A percentile compares a stretch with the other conserved stretches of the same genome.
phyloP scores from a whole-genome alignment of 306 rosid species.

The Casuarina glauca region DNA sequence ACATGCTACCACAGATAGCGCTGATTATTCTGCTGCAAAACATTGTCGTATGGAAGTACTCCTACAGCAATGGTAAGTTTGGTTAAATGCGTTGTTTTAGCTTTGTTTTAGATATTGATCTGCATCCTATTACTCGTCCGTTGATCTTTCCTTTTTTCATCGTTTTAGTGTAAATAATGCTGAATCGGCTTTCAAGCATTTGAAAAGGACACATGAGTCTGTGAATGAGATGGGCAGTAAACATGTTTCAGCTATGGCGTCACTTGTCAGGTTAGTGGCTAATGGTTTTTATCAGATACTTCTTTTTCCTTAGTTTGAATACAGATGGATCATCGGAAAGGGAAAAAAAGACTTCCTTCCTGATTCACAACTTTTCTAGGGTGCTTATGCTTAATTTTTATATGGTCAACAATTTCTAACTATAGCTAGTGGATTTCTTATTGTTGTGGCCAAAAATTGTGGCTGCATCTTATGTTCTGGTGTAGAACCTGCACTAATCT shows the following conservation, averaged over 20 bases:
- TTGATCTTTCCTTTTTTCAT: conserved; percentile 9
- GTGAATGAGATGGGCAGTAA: conserved; percentile 63
- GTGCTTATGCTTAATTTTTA: background rate
- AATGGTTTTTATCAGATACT: background rate
- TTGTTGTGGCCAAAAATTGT: background rate
- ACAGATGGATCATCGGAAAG: background rate
- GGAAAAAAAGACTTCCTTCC: background rate
- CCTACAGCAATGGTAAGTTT: conserved; percentile 65
- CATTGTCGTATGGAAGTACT: conserved; percentile 90
- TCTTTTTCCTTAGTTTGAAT: background rate
- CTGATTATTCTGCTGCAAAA: conserved; percentile 81
- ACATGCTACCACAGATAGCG: conserved; percentile 62
- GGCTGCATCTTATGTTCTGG: background rate
- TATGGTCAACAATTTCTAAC: background rate
- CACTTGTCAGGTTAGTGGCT: conserved; percentile 63
- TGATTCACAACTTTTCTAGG: background rate
- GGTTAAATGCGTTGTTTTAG: background rate
- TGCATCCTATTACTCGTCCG: background rate
- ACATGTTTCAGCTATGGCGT: conserved; percentile 53
- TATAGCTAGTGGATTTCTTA: background rate
- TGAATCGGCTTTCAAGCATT: conserved; percentile 58
- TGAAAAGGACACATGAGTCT: conserved; percentile 55
- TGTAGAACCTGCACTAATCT: background rate
- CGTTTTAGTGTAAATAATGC: conserved; percentile 51
- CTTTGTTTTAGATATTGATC: background rate